These are phyloP conservation scores for Xylaria sp. DNA, from an alignment of 2,329 filamentous ascomycete genomes.

Conservation along the genomic window DNA sequence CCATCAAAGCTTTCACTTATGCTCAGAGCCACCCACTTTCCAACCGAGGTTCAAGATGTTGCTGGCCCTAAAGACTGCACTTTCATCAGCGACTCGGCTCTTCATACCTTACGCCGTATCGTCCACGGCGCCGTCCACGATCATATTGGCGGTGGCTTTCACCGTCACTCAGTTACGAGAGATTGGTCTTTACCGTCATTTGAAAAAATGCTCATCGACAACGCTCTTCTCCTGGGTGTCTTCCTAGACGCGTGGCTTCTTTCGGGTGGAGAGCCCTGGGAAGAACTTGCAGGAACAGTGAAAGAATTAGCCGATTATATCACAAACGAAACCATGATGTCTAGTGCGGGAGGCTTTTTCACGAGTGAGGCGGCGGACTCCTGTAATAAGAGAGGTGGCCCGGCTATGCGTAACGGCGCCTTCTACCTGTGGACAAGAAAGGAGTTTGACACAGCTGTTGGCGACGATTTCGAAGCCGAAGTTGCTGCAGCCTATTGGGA, in stretches of 20 bases:
- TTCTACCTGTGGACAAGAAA: slow-evolving; percentile 94
- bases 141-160: slow-evolving; percentile 66
- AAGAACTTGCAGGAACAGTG: slow-evolving; percentile 80
- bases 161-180: slow-evolving; percentile 85
- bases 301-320: slow-evolving; percentile 90
- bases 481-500: slow-evolving; percentile 87
- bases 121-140: slow-evolving; percentile 65
- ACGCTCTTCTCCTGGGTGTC: slow-evolving; percentile 82
- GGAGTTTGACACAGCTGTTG: slow-evolving; percentile 82
- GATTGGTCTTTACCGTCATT: slow-evolving; percentile 97
- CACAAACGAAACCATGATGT: slow-evolving; percentile 74
- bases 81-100: slow-evolving; percentile 79
- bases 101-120: slow-evolving; percentile 83
- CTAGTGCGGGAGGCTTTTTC: slow-evolving; percentile 78
- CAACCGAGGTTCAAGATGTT: slow-evolving; percentile 80
- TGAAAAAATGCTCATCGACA: slow-evolving; percentile 96
- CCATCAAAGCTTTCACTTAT: slow-evolving; percentile 87
- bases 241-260: slow-evolving; percentile 88
- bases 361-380: slow-evolving; percentile 94
- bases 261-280: slow-evolving; percentile 60
- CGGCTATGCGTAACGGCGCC: slow-evolving; percentile 87
- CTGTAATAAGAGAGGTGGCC: slow-evolving; percentile 75
- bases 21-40: slow-evolving; percentile 77
- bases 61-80: slow-evolving; percentile 83
- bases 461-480: slow-evolving; percentile 70